These are phyloP conservation scores for Platanus orientalis DNA, from an alignment of 164 flowering plant genomes.

Conservation along the genomic window DNA sequence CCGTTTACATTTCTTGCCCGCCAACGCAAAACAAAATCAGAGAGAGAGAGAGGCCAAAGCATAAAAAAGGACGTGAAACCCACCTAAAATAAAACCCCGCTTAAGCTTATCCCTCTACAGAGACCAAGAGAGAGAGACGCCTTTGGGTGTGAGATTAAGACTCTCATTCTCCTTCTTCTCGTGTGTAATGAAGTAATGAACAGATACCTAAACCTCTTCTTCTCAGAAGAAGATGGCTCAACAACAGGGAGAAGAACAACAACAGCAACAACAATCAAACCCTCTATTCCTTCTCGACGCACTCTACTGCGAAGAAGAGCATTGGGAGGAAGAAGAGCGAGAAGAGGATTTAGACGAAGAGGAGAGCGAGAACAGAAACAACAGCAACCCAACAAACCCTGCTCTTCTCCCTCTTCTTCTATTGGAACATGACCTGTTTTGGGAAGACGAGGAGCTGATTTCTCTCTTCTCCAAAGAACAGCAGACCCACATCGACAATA, in stretches of 20 bases:
- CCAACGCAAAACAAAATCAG: conserved; percentile 6
- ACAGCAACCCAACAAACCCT: background rate
- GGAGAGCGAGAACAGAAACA: background rate
- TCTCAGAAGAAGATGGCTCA: conserved; percentile 53
- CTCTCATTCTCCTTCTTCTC: too few species aligned
- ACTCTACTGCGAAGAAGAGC: conserved; percentile 61
- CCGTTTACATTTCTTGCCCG: conserved; percentile 22
- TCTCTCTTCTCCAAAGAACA: conserved; percentile 50
- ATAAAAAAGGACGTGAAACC: conserved; percentile 18
- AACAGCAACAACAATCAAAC: conserved; percentile 11
- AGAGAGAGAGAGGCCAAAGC: background rate
- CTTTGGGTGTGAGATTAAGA: too few species aligned
- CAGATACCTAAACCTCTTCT: conserved; percentile 32
- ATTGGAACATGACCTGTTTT: conserved; percentile 43
- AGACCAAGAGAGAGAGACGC: conserved; percentile 7
- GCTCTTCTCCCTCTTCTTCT: conserved; percentile 12
- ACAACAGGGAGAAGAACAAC: background rate
- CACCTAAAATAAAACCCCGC: conserved; percentile 1
- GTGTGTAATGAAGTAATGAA: conserved; percentile 26
- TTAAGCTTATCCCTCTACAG: background rate
- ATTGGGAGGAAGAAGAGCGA: conserved; percentile 28
- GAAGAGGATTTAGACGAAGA: conserved; percentile 14
- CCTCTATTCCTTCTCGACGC: conserved; percentile 33
- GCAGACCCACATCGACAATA: conserved; percentile 6
- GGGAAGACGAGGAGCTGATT: conserved; percentile 60